Evolutionary conservation across 179 eudicot genomes (phyloP).

Genomic region (Drosera spatulata): DNA sequence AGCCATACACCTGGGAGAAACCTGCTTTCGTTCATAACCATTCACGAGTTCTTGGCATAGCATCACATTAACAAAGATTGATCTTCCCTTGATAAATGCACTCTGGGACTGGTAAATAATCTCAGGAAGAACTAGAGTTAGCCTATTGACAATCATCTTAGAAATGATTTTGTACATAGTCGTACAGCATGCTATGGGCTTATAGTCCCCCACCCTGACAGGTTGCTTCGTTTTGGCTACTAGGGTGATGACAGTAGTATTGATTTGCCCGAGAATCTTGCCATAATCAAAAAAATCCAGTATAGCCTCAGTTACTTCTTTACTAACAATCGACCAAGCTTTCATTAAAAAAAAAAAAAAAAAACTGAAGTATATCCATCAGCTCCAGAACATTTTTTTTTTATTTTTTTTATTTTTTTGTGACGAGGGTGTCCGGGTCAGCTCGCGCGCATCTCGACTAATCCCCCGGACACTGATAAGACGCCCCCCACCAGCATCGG

Average conservation of each 20-base stretch:
- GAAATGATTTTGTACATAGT: background rate
- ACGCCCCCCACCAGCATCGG: too few relatives aligned
- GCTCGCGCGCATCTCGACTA: background rate
- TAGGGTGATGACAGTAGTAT: background rate
- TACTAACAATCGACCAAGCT: background rate
- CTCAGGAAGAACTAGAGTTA: background rate
- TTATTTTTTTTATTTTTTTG: too few relatives aligned
- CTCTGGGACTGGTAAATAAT: background rate
- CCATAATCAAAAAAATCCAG: background rate
- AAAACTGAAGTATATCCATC: background rate
- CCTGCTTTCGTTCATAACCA: background rate
- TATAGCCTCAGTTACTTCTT: background rate
- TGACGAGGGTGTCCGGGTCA: too few relatives aligned
- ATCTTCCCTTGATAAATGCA: background rate
- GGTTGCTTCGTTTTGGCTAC: background rate
- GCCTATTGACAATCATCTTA: background rate
- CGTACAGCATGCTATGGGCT: background rate
- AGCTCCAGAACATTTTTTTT: background rate
- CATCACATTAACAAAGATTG: background rate
- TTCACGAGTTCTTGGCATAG: background rate
- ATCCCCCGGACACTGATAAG: background rate
- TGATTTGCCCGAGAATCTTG: background rate
- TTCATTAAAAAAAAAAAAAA: too few relatives aligned
- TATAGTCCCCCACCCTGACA: background rate
- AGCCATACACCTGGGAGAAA: background rate